Evolutionary conservation across 1,284 basidiomycete species (phyloP).

Genomic region (Coniferiporia weirii): DNA sequence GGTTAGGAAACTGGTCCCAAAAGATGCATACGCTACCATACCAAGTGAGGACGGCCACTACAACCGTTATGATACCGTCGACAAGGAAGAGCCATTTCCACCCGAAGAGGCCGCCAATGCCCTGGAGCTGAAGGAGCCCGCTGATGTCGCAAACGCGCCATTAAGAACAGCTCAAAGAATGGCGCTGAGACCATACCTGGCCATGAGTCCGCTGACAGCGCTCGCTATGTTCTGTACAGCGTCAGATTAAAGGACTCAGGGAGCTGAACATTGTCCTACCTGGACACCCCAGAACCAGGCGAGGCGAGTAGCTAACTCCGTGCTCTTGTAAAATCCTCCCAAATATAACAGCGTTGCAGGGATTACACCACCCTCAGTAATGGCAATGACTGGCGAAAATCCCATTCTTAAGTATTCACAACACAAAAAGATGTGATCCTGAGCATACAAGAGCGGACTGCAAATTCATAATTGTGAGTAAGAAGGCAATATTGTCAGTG

Average conservation of each 20-base stretch:
- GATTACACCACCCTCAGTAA: constrained; percentile 37
- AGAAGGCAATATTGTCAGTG: background rate
- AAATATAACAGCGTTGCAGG: constrained; percentile 37
- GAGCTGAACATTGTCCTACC: constrained; percentile 1
- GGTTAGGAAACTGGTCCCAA: background rate
- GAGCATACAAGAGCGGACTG: constrained; percentile 29
- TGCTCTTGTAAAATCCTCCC: constrained; percentile 35
- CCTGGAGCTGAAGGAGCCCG: constrained; percentile 32
- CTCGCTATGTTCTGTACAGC: constrained; percentile 29
- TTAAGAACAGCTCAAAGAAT: background rate
- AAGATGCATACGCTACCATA: constrained; percentile 11
- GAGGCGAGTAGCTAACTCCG: constrained; percentile 34
- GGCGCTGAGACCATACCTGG: constrained; percentile 11
- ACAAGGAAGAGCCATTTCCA: constrained; percentile 40
- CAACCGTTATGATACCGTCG: constrained; percentile 33
- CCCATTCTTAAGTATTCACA: background rate
- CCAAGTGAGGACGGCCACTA: constrained; percentile 32
- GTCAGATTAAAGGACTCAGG: too few relatives aligned
- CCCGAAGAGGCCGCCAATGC: constrained; percentile 31
- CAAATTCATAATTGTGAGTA: background rate
- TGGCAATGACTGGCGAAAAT: constrained; percentile 28
- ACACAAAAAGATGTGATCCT: too few relatives aligned
- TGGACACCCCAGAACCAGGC: constrained; percentile 37
- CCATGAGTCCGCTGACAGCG: constrained; percentile 36
- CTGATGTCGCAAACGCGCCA: constrained; percentile 16